phyloP scores from a whole-genome alignment of 2,329 filamentous ascomycete genomes.

The Fusarium anthophilum region DNA sequence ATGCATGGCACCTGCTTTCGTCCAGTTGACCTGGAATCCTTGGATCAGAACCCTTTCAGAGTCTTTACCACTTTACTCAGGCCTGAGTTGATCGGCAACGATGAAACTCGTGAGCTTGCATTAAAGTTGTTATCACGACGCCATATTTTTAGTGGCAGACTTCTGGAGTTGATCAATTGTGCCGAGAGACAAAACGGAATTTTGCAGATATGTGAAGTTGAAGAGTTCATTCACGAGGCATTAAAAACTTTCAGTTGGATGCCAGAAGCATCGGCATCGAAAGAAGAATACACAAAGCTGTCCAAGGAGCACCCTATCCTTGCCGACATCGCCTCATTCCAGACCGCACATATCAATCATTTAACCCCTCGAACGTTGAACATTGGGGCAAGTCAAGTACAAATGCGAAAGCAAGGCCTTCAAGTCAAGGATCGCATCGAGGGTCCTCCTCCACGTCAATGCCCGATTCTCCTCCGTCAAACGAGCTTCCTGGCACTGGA shows the following conservation, averaged over 20 bases:
- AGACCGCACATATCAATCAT: constrained; percentile 61
- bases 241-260: constrained; percentile 60
- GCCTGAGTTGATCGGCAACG: constrained; percentile 50
- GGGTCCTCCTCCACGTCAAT: constrained; percentile 55
- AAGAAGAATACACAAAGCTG: constrained; percentile 53
- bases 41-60: constrained; percentile 49
- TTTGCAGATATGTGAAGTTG: constrained; percentile 46
- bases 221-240: constrained; percentile 53
- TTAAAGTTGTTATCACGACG: constrained; percentile 47
- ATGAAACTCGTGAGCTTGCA: constrained; percentile 44
- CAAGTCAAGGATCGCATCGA: constrained; percentile 59
- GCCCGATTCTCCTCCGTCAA: constrained; percentile 59
- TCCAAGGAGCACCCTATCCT: constrained; percentile 56
- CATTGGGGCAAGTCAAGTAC: constrained; percentile 54
- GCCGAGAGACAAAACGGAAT: constrained; percentile 44
- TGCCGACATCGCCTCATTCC: constrained; percentile 55
- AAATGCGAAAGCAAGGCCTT: constrained; percentile 54
- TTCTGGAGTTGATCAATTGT: constrained; percentile 48
- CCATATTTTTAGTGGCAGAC: constrained; percentile 52
- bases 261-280: constrained; percentile 49
- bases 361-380: constrained; percentile 61
- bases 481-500: constrained; percentile 63
- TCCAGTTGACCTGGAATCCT: constrained; percentile 45
- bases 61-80: constrained; percentile 50
- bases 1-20: constrained; percentile 63